Evolutionary conservation across 169 alveolate species (phyloP).

Genomic region (Cryptosporidium sp.): DNA sequence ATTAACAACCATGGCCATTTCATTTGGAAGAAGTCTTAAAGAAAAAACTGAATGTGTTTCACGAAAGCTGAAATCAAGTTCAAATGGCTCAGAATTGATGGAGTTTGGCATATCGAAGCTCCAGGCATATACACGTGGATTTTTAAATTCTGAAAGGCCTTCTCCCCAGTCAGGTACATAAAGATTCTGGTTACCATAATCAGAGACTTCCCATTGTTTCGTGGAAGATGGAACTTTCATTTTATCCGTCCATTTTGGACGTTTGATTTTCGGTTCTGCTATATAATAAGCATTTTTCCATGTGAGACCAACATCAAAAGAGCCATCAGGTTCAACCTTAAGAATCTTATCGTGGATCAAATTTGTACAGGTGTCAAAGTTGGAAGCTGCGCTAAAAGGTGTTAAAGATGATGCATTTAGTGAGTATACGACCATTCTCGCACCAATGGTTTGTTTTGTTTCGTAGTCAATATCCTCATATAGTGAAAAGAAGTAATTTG

Average conservation of each 20-base stretch:
- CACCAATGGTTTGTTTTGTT: background rate
- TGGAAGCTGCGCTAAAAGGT: constrained; percentile 41
- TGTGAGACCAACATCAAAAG: constrained; percentile 48
- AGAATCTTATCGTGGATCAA: constrained; percentile 23
- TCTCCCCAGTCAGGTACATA: constrained; percentile 61
- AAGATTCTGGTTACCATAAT: constrained; percentile 29
- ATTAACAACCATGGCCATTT: constrained; percentile 46
- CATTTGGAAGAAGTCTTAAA: constrained; percentile 42
- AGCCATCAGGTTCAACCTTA: background rate
- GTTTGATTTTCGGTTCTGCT: constrained; percentile 52
- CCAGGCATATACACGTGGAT: constrained; percentile 66
- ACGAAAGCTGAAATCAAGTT: constrained; percentile 30
- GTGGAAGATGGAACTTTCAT: background rate
- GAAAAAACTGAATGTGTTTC: constrained; percentile 56
- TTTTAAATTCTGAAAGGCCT: background rate
- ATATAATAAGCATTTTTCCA: constrained; percentile 18
- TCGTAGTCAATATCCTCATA: constrained; percentile 22
- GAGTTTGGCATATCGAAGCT: constrained; percentile 16
- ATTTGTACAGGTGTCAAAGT: constrained; percentile 9
- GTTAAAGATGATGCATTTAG: constrained; percentile 5
- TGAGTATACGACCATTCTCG: constrained; percentile 5
- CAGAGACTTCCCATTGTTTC: background rate
- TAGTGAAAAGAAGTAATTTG: constrained; percentile 27
- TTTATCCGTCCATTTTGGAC: constrained; percentile 34
- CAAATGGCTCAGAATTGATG: constrained; percentile 35